phyloP scores from a whole-genome alignment of 148 eudicot species.

The Selenicereus undatus region DNA sequence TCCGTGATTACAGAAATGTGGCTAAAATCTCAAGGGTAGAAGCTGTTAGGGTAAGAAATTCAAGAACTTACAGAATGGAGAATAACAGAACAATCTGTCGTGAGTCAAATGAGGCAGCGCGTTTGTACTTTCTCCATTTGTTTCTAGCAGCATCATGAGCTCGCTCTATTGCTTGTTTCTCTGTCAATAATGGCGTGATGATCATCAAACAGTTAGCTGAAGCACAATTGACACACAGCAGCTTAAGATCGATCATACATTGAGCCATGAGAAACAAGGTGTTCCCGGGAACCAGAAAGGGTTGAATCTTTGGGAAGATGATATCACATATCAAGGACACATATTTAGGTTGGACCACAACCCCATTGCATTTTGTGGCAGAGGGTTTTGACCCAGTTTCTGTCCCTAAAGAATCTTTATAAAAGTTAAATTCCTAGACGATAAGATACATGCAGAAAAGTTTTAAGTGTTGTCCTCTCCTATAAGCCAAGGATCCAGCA shows the following conservation, averaged over 20 bases:
- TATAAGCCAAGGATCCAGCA: no score
- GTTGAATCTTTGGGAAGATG: background rate
- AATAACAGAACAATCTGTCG: conserved; percentile 74
- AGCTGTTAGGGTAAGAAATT: background rate
- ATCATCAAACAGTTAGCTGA: background rate
- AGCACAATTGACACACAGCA: background rate
- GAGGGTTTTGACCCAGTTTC: background rate
- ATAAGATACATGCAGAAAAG: background rate
- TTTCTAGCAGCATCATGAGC: conserved; percentile 44
- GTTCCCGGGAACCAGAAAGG: background rate
- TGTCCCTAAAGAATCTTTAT: background rate
- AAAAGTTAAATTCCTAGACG: background rate
- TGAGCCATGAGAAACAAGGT: background rate
- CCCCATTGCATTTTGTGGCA: background rate
- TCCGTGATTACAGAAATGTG: conserved; percentile 3
- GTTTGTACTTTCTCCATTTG: conserved; percentile 74
- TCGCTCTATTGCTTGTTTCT: conserved; percentile 49
- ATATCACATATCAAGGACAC: background rate
- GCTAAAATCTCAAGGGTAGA: background rate
- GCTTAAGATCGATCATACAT: conserved; percentile 3
- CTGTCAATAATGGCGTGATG: conserved; percentile 31
- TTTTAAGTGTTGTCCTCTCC: background rate
- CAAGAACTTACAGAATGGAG: conserved; percentile 71
- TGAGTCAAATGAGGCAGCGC: conserved; percentile 66
- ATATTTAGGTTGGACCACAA: background rate